Evolutionary conservation across 1,139 yeast species (phyloP).

Genomic region (Blastobotrys arbuscula): DNA sequence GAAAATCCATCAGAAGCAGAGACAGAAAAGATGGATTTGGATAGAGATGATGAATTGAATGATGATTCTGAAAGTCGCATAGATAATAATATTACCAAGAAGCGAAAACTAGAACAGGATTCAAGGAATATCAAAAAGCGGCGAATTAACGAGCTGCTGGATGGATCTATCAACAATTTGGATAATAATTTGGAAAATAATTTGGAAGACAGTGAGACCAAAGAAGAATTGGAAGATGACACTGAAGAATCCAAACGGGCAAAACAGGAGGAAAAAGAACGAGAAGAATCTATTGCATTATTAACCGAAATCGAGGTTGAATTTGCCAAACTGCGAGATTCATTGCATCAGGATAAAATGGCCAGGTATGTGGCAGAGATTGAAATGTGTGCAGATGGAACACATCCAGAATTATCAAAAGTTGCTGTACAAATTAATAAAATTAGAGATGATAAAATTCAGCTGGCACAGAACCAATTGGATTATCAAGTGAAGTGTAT

Average conservation of each 20-base stretch:
- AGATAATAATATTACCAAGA: conserved; percentile 2
- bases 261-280: conserved; percentile 28
- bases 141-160: conserved; percentile 15
- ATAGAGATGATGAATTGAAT: conserved; percentile 12
- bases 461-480: conserved; percentile 61
- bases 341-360: conserved; percentile 49
- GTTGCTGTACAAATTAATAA: conserved; percentile 67
- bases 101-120: conserved; percentile 8
- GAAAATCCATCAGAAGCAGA: conserved; percentile 56
- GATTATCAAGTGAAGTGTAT: conserved; percentile 72
- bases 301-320: conserved; percentile 75
- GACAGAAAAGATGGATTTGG: conserved; percentile 62
- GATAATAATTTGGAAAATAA: conserved; percentile 12
- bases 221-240: conserved; percentile 9
- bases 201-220: conserved; percentile 7
- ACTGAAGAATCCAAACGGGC: conserved; percentile 9
- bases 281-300: conserved; percentile 59
- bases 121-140: conserved; percentile 6
- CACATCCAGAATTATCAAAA: conserved; percentile 75
- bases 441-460: conserved; percentile 62
- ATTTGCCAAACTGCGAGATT: conserved; percentile 81
- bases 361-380: conserved; percentile 72
- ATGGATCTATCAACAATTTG: not conserved
- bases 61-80: not conserved
- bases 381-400: conserved; percentile 79